Conservation (phyloP, 2,329 filamentous ascomycete genomes). For the Apiospora hydei region DNA sequence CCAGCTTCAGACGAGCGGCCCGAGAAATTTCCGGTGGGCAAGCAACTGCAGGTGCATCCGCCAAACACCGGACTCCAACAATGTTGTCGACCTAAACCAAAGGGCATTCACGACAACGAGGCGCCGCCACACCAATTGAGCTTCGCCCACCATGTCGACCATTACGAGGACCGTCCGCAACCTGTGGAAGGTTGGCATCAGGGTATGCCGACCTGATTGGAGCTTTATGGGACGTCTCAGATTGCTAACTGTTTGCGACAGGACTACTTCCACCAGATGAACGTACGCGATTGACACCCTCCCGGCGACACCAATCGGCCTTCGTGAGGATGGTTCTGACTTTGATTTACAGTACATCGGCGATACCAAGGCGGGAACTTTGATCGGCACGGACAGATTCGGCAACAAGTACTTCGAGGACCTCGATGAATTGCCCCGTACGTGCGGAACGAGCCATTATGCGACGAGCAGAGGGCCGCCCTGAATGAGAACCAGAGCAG, state of each 20-base stretch:
- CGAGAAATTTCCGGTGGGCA: conserved; percentile 22
- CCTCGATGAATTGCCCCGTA: conserved; percentile 89
- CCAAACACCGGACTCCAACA: conserved; percentile 37
- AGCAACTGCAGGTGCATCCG: conserved; percentile 28
- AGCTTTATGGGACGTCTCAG: conserved; percentile 11
- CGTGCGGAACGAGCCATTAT: conserved; percentile 40
- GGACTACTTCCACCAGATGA: conserved; percentile 92
- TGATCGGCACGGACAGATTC: conserved; percentile 85
- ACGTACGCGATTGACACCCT: conserved; percentile 67
- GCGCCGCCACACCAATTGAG: conserved; percentile 40
- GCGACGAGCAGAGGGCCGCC: background rate
- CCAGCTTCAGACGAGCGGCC: conserved; percentile 5
- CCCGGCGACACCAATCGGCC: conserved; percentile 31
- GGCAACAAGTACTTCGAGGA: conserved; percentile 99
- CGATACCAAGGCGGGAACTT: conserved; percentile 92
- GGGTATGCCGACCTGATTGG: conserved; percentile 61
- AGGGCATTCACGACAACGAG: conserved; percentile 26
- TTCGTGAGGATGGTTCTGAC: conserved; percentile 31
- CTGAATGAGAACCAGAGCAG: background rate
- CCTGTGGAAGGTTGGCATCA: conserved; percentile 85
- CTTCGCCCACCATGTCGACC: conserved; percentile 80
- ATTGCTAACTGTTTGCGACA: conserved; percentile 54
- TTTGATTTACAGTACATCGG: conserved; percentile 60
- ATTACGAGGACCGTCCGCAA: conserved; percentile 86
- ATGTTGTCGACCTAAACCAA: conserved; percentile 30